Conservation (phyloP, 192 early-diverging fungal genomes). For the Phycomyces nitens region DNA sequence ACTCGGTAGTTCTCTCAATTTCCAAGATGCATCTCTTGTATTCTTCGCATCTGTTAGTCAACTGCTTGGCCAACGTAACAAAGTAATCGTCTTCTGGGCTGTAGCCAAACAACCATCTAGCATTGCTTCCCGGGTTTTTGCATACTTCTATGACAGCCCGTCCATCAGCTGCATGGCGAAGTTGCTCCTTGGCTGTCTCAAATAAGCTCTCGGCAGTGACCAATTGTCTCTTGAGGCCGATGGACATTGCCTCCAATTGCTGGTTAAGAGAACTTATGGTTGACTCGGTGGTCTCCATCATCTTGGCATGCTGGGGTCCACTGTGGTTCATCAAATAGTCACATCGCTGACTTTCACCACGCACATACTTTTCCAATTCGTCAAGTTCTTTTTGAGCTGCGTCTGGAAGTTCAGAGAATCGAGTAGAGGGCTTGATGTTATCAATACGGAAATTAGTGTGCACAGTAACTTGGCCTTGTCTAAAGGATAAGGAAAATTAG, state of each 20-base stretch:
- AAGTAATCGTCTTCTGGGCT: constrained; percentile 32
- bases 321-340: constrained; percentile 27
- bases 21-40: constrained; percentile 32
- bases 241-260: constrained; percentile 25
- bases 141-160: constrained; percentile 22
- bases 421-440: constrained; percentile 18
- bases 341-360: constrained; percentile 18
- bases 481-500: constrained; percentile 4
- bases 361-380: constrained; percentile 28
- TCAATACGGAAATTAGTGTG: constrained; percentile 29
- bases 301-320: constrained; percentile 17
- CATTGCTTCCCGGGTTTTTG: constrained; percentile 16
- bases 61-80: constrained; percentile 12
- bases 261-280: constrained; percentile 18
- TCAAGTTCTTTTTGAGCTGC: constrained; percentile 26
- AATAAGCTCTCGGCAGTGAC: constrained; percentile 14
- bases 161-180: constrained; percentile 22
- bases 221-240: constrained; percentile 17
- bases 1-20: constrained; percentile 26
- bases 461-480: constrained; percentile 15
- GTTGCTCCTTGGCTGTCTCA: constrained; percentile 18
- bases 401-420: constrained; percentile 30
- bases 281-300: constrained; percentile 9
- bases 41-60: constrained; percentile 25
- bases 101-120: constrained; percentile 29